Conservation (phyloP, 768 basidiomycete species). For the Hortiboletus campestris region DNA sequence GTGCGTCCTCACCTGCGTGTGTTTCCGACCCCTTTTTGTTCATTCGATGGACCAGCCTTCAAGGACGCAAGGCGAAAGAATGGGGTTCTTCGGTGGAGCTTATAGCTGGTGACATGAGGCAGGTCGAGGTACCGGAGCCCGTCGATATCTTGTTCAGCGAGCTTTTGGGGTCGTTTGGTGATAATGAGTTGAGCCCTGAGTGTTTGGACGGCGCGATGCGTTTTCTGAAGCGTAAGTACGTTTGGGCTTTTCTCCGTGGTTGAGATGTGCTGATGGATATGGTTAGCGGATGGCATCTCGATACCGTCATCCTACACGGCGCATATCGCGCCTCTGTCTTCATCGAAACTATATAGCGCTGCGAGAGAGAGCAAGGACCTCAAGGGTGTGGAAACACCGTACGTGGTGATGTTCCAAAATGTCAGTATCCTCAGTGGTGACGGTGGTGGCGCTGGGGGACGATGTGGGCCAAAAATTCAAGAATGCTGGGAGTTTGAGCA, state of each 20-base stretch:
- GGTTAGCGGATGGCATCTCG: conserved; percentile 83
- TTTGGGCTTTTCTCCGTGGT: not conserved
- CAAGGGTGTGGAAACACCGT: conserved; percentile 88
- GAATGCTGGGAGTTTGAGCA: conserved; percentile 99
- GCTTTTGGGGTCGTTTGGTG: conserved; percentile 94
- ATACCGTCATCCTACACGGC: conserved; percentile 97
- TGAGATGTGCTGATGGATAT: conserved; percentile 9
- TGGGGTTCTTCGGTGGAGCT: conserved; percentile 82
- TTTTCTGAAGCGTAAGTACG: conserved; percentile 74
- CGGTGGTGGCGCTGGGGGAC: conserved; percentile 55
- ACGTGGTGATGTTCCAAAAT: conserved; percentile 98
- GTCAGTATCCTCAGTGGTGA: conserved; percentile 86
- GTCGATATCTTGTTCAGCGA: conserved; percentile 96
- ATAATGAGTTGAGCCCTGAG: conserved; percentile 97
- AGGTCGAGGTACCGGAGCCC: conserved; percentile 75
- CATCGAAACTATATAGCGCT: conserved; percentile 88
- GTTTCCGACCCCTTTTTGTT: conserved; percentile 13
- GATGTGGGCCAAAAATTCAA: conserved; percentile 82
- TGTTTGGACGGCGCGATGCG: conserved; percentile 95
- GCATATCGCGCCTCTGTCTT: conserved; percentile 90
- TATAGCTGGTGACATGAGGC: conserved; percentile 94
- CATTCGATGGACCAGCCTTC: conserved; percentile 53
- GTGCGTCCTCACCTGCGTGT: conserved; percentile 48
- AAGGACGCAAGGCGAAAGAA: conserved; percentile 75
- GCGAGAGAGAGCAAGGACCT: conserved; percentile 63